phyloP scores from a whole-genome alignment of 148 eudicot genomes.

The Rhododendron griersonianum region DNA sequence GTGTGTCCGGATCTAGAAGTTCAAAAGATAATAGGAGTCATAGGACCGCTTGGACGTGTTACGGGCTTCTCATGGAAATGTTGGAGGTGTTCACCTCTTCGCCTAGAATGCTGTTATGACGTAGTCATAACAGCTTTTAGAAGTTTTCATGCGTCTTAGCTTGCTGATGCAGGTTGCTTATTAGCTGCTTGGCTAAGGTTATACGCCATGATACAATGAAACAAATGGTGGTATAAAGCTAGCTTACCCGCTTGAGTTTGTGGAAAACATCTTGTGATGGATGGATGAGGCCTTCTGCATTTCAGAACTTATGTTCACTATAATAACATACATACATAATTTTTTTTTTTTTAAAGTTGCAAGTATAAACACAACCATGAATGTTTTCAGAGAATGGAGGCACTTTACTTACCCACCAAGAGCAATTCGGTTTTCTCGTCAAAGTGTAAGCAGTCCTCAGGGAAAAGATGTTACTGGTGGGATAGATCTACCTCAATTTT shows the following conservation, averaged over 20 bases:
- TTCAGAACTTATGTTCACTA: background rate
- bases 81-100: no score
- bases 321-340: background rate
- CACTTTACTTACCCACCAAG: conserved; percentile 57
- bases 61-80: no score
- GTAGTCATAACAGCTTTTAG: background rate
- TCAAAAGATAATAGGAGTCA: no score
- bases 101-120: no score
- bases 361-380: background rate
- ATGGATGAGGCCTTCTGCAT: background rate
- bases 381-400: conserved; percentile 68
- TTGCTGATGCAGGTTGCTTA: background rate
- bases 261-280: background rate
- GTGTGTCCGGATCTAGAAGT: no score
- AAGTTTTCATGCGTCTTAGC: background rate
- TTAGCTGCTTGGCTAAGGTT: background rate
- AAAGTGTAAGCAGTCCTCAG: conserved; percentile 30
- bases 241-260: background rate
- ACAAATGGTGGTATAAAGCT: background rate
- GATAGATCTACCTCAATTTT: conserved; percentile 62
- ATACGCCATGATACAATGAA: background rate
- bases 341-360: no score
- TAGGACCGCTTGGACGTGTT: no score
- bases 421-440: conserved; percentile 48
- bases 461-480: conserved; percentile 32